phyloP scores from a whole-genome alignment of 441 rosid genomes.

The Mallotus japonicus region DNA sequence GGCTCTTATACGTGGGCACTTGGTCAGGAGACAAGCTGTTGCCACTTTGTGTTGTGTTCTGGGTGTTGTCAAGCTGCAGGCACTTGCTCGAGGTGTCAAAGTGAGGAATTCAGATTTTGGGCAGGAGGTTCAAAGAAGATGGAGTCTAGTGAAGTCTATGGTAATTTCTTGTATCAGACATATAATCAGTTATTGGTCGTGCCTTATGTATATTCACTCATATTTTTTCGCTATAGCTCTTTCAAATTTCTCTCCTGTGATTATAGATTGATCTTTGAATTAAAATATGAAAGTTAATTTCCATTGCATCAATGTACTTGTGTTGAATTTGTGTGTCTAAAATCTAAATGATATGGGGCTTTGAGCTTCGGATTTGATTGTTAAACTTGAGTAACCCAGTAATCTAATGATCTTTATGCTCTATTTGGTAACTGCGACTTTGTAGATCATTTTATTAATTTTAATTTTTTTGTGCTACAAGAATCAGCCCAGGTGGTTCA shows the following conservation, averaged over 20 bases:
- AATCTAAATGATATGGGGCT: background rate
- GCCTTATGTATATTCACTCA: constrained; percentile 5
- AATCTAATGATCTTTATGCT: no score
- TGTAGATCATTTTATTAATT: background rate
- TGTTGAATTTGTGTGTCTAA: background rate
- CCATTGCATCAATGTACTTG: background rate
- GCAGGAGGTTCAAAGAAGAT: constrained; percentile 40
- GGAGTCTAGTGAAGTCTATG: constrained; percentile 39
- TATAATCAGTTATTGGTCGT: constrained; percentile 4
- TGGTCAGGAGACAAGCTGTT: constrained; percentile 89
- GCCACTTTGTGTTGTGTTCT: constrained; percentile 81
- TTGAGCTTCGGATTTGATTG: background rate
- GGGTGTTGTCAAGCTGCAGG: constrained; percentile 88
- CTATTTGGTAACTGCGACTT: background rate
- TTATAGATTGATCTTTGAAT: background rate
- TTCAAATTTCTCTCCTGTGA: background rate
- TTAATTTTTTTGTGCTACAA: background rate
- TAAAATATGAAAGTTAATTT: background rate
- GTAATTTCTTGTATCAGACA: constrained; percentile 35
- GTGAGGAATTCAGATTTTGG: constrained; percentile 60
- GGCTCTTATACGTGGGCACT: constrained; percentile 91
- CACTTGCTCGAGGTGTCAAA: constrained; percentile 66
- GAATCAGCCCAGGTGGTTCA: background rate
- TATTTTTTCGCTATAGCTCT: background rate
- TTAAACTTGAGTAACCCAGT: background rate